Evolutionary conservation across 345 rosid species (phyloP).

Genomic region (Murraya paniculata): DNA sequence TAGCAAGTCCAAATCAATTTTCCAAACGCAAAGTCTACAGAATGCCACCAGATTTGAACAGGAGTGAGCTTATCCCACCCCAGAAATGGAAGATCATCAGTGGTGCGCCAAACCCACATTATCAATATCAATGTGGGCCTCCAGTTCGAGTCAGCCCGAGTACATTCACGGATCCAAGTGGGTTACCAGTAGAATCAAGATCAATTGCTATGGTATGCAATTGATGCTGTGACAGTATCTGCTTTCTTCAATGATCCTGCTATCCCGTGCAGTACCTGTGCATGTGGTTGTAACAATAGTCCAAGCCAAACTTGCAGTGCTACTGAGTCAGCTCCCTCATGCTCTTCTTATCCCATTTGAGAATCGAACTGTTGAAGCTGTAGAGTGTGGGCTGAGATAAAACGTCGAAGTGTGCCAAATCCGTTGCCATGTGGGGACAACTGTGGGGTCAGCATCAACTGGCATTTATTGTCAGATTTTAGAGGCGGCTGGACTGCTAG

Average conservation of each 20-base stretch:
- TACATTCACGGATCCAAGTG: slow-evolving; percentile 61
- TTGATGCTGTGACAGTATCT: slow-evolving; percentile 86
- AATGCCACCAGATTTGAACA: slow-evolving; percentile 85
- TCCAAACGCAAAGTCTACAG: slow-evolving; percentile 82
- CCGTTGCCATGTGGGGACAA: slow-evolving; percentile 84
- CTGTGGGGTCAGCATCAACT: slow-evolving; percentile 86
- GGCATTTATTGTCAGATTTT: slow-evolving; percentile 76
- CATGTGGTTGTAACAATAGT: slow-evolving; percentile 71
- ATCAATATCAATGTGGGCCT: slow-evolving; percentile 70
- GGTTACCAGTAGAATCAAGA: slow-evolving; percentile 56
- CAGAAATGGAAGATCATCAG: slow-evolving; percentile 67
- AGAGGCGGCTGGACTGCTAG: slow-evolving; percentile 79
- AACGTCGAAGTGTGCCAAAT: slow-evolving; percentile 51
- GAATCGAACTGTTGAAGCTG: slow-evolving; percentile 55
- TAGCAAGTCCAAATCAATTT: slow-evolving; percentile 66
- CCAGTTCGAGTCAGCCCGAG: slow-evolving; percentile 76
- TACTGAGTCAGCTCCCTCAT: slow-evolving; percentile 54
- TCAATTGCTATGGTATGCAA: slow-evolving; percentile 85
- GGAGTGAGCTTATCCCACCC: slow-evolving; percentile 60
- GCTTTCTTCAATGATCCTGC: slow-evolving; percentile 81
- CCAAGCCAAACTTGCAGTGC: slow-evolving; percentile 60
- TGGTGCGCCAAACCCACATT: slow-evolving; percentile 77
- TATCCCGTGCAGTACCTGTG: slow-evolving; percentile 78
- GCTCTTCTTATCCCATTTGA: slow-evolving; percentile 85
- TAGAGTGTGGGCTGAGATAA: slow-evolving; percentile 69